A percentile compares a stretch with the other conserved stretches of the same genome.
These are phyloP conservation scores for Chamaecyparis obtusa DNA, from an alignment of 75 land plant species.

Conservation along the genomic window DNA sequence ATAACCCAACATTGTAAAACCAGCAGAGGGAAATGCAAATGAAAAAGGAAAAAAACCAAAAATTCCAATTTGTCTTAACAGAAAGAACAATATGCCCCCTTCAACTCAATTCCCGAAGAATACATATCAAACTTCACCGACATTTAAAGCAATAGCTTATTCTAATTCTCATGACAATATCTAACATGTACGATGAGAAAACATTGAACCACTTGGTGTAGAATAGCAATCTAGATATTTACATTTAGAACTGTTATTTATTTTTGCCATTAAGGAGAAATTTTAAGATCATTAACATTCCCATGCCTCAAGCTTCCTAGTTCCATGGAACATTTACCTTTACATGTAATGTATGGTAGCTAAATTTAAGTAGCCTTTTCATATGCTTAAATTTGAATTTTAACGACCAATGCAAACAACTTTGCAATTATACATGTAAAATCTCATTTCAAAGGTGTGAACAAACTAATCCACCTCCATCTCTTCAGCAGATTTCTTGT, in stretches of 20 bases:
- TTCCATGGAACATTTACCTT: neutral
- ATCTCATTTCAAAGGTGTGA: neutral
- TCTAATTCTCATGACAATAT: neutral
- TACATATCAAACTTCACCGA: neutral
- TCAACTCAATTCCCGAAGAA: neutral
- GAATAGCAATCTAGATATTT: neutral
- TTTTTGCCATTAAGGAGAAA: neutral
- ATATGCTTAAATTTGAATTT: neutral
- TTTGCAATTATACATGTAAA: neutral
- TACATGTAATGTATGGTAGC: neutral
- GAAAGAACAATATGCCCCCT: neutral
- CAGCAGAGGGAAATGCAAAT: too few relatives aligned
- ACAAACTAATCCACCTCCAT: constrained; percentile 30
- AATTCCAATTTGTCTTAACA: too few relatives aligned
- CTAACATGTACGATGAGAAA: neutral
- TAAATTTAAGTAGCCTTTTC: neutral
- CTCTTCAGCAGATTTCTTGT: constrained; percentile 65
- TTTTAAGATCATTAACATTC: neutral
- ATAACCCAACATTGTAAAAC: neutral
- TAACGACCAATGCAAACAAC: neutral
- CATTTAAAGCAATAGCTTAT: neutral
- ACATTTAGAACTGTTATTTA: neutral
- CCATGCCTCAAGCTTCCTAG: neutral
- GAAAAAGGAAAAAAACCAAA: too few relatives aligned
- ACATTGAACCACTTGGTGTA: neutral